Evolutionary conservation across 139 green algal species (phyloP), one percentile per base, ranked within the genome.

Genomic region (Bryopsis sp.): DNA sequence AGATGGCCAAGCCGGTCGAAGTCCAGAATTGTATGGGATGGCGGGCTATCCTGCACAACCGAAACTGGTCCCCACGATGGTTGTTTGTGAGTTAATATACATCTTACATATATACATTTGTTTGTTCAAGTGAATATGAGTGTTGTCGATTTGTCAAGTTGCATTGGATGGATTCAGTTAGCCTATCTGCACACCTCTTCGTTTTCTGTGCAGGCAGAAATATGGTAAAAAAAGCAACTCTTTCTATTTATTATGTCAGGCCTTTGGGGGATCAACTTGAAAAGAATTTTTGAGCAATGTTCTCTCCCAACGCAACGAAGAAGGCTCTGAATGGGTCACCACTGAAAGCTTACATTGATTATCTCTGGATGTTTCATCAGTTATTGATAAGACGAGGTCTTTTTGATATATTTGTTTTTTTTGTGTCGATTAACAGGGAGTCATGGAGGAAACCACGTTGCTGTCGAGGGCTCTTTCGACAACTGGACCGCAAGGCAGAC

Each of bases 391-490:
- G n/a, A n/a, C n/a, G n/a, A n/a, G 33, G 35, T 72, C 4, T 61
- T 39, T 74, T 34, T 37, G 31, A 26, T 46, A 60, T n/a, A 6
- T 46, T 19, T 37, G 35, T 74, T 24, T 24, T 50, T 43, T 39
- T n/a, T 71, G 15, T 71, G 29, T 32, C 2, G 66, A 39, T n/a
- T 61, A 26, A 28, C 77, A 93, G 87, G 89, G 89, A 87, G 73
- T 29, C 87, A 95, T 71, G 94, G 92, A 1, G 94, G 92, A 0
- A 87, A 77, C 48, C 62, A 86, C 50, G 91, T 98, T 2, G 87
- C 90, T 47, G 85, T 99, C 26, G 91, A 98, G 65, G 92, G 94
- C 1, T 95, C 86, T 2, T 99, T 93, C 76, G 94, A 99, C 75
- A 95, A 94, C 73, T 99, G 94, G 94, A 89, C 81, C 2, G 91